Evolutionary conservation across 306 rosid genomes (phyloP).

Genomic region (Cajanus cajan): DNA sequence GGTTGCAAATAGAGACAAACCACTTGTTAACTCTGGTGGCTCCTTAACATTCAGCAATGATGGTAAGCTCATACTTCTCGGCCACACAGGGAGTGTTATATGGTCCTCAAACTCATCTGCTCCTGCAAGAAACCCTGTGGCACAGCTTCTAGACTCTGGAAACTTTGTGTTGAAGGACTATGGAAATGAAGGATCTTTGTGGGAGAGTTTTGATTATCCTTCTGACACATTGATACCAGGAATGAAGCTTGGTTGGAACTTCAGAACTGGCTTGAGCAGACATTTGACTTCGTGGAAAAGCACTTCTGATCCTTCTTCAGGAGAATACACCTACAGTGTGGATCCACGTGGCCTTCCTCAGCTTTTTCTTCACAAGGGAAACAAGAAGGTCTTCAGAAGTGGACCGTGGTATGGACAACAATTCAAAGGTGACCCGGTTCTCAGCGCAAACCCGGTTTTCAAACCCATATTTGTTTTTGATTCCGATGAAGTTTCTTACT

Average conservation of each 20-base stretch:
- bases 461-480: conserved; percentile 37
- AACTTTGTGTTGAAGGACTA: conserved; percentile 41
- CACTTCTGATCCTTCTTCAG: conserved; percentile 37
- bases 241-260: conserved; percentile 53
- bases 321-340: conserved; percentile 41
- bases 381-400: conserved; percentile 40
- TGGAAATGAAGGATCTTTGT: conserved; percentile 24
- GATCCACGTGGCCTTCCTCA: conserved; percentile 48
- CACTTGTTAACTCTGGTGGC: conserved; percentile 27
- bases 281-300: conserved; percentile 46
- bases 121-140: conserved; percentile 23
- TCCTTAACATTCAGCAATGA: conserved; percentile 31
- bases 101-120: conserved; percentile 43
- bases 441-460: conserved; percentile 39
- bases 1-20: conserved; percentile 55
- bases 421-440: conserved; percentile 33
- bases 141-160: conserved; percentile 45
- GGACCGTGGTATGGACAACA: conserved; percentile 49
- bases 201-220: conserved; percentile 65
- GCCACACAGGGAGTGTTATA: conserved; percentile 18
- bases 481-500: conserved; percentile 43
- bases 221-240: conserved; percentile 48
- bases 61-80: conserved; percentile 42
- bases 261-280: conserved; percentile 44
- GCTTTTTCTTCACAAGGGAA: conserved; percentile 37